Evolutionary conservation across 352 stramenopile genomes (phyloP).

Genomic region (Globisporangium takayamanum): DNA sequence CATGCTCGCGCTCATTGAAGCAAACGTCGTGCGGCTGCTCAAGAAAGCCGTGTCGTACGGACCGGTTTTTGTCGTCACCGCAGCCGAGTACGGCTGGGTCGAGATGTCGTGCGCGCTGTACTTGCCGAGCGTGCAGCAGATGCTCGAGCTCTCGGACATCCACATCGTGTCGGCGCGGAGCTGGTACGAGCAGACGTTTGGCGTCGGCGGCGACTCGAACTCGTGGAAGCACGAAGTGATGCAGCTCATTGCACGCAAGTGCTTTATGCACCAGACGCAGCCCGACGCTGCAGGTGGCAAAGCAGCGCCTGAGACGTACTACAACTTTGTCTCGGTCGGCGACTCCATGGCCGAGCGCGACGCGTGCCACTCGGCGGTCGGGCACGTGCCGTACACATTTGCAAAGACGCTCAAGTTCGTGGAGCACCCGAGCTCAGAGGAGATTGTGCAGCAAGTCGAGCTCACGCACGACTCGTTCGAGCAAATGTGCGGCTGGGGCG

Average conservation of each 20-base stretch:
- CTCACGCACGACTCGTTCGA: conserved; percentile 82
- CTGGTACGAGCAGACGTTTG: conserved; percentile 85
- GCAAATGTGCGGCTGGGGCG: conserved; percentile 78
- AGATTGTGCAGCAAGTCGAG: conserved; percentile 81
- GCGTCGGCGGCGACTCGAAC: conserved; percentile 65
- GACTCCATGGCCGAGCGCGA: conserved; percentile 87
- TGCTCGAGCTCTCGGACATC: conserved; percentile 70
- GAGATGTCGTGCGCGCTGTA: conserved; percentile 79
- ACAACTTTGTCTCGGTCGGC: conserved; percentile 78
- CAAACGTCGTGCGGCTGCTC: conserved; percentile 57
- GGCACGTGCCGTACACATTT: conserved; percentile 57
- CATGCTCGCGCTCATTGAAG: conserved; percentile 50
- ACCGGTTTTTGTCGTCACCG: conserved; percentile 82
- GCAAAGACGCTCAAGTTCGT: conserved; percentile 87
- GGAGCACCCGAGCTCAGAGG: conserved; percentile 67
- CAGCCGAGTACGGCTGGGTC: conserved; percentile 78
- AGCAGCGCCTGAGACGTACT: conserved; percentile 31
- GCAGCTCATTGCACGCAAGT: conserved; percentile 82
- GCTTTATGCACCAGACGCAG: conserved; percentile 35
- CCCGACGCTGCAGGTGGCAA: conserved; percentile 1
- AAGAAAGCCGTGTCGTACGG: conserved; percentile 71
- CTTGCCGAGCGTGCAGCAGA: conserved; percentile 49
- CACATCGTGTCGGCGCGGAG: conserved; percentile 82
- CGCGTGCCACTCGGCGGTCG: conserved; percentile 65
- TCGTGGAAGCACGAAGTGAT: conserved; percentile 85